phyloP scores from a whole-genome alignment of 2,329 filamentous ascomycete species.

The Diaporthe vexans region DNA sequence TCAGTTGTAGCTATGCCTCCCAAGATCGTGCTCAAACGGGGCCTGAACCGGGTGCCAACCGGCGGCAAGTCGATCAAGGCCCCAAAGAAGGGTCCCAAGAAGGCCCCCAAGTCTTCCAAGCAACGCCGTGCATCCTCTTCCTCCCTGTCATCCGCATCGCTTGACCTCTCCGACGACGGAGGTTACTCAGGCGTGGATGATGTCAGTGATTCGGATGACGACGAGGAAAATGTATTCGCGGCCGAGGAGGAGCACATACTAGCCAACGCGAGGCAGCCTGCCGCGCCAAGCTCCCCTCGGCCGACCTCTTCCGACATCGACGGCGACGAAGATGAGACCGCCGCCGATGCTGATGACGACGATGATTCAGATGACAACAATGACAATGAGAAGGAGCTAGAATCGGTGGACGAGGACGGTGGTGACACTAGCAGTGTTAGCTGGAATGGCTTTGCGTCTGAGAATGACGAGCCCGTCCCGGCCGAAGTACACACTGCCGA shows the following conservation, averaged over 20 bases:
- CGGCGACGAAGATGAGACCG: constrained; percentile 50
- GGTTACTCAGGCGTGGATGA: constrained; percentile 84
- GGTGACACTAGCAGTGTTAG: constrained; percentile 58
- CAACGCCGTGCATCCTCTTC: constrained; percentile 66
- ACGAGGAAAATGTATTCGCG: constrained; percentile 83
- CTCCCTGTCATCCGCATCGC: constrained; percentile 68
- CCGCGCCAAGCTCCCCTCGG: constrained; percentile 63
- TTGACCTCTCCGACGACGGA: constrained; percentile 75
- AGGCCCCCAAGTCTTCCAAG: constrained; percentile 35
- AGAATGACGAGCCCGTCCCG: constrained; percentile 45
- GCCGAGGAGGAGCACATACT: constrained; percentile 84
- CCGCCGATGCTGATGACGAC: constrained; percentile 51
- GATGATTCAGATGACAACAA: constrained; percentile 57
- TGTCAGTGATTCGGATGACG: constrained; percentile 81
- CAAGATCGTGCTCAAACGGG: constrained; percentile 39
- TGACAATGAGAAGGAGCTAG: constrained; percentile 51
- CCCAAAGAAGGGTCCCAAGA: constrained; percentile 37
- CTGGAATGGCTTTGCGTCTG: constrained; percentile 60
- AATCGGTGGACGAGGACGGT: constrained; percentile 56
- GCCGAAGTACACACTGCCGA: constrained; percentile 31
- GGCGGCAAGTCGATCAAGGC: constrained; percentile 42
- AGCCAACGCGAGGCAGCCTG: constrained; percentile 56
- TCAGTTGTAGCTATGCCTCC: constrained; percentile 25
- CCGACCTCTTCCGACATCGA: constrained; percentile 54
- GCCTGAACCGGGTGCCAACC: constrained; percentile 32